These are phyloP conservation scores for Coniochaeta prunicola DNA, from an alignment of 2,329 filamentous ascomycete genomes.

Conservation along the genomic window DNA sequence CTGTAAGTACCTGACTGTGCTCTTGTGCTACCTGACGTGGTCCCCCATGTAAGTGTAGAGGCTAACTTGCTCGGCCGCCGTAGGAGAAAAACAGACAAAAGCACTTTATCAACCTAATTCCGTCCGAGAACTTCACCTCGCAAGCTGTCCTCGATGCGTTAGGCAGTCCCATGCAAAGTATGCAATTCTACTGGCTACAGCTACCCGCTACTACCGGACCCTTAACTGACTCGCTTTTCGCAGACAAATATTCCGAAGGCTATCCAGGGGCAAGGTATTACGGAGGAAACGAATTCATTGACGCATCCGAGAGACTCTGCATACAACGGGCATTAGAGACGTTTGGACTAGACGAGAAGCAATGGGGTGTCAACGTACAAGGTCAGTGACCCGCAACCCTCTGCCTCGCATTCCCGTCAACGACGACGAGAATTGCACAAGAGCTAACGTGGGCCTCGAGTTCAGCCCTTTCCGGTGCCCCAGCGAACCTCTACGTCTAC, in stretches of 20 bases:
- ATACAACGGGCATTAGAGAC: constrained; percentile 84
- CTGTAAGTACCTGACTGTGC: constrained; percentile 43
- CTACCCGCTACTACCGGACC: not conserved
- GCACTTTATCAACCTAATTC: constrained; percentile 96
- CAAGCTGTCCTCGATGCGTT: constrained; percentile 87
- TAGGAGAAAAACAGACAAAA: constrained; percentile 95
- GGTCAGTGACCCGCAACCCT: constrained; percentile 39
- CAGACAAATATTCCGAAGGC: constrained; percentile 97
- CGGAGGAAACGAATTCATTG: constrained; percentile 93
- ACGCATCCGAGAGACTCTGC: constrained; percentile 81
- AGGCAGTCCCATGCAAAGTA: constrained; percentile 92
- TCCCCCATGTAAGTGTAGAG: not conserved
- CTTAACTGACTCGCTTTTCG: constrained; percentile 22
- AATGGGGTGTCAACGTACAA: constrained; percentile 98
- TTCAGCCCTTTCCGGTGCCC: constrained; percentile 66
- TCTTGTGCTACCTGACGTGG: not conserved
- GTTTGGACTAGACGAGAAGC: constrained; percentile 72
- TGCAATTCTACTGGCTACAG: constrained; percentile 18
- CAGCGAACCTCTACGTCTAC: constrained; percentile 85
- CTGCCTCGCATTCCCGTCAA: constrained; percentile 6
- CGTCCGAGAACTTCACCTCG: constrained; percentile 92
- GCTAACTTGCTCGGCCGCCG: not conserved
- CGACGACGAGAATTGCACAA: not conserved
- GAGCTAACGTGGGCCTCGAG: not conserved
- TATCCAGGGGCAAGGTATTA: constrained; percentile 97